phyloP scores from a whole-genome alignment of 2,329 filamentous ascomycete species.

The Cercospora beticola region DNA sequence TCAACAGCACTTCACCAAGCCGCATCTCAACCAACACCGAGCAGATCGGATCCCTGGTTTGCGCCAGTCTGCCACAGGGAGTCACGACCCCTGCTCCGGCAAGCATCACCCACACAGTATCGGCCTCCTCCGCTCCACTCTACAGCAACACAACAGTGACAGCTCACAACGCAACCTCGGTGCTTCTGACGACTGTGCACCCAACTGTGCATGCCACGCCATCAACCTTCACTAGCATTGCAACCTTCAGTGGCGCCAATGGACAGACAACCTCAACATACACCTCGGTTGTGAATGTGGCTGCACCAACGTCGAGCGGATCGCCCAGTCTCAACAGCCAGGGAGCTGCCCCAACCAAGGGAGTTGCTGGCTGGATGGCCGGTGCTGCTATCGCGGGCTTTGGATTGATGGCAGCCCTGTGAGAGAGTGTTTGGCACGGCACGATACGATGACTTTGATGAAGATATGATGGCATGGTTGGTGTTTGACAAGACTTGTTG shows the following conservation, averaged over 20 bases:
- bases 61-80: slow-evolving; percentile 12
- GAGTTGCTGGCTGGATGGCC: slow-evolving; percentile 4
- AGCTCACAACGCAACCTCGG: slow-evolving; percentile 17
- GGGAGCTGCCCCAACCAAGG: slow-evolving; percentile 9
- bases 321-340: slow-evolving; percentile 16
- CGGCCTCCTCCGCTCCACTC: slow-evolving; percentile 6
- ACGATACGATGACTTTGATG: neutral
- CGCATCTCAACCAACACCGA: slow-evolving; percentile 32
- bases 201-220: slow-evolving; percentile 1
- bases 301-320: slow-evolving; percentile 7
- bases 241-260: slow-evolving; percentile 14
- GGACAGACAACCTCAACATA: slow-evolving; percentile 18
- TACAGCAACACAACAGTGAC: slow-evolving; percentile 15
- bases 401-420: slow-evolving; percentile 15
- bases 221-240: slow-evolving; percentile 21
- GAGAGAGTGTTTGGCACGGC: neutral
- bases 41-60: slow-evolving; percentile 29
- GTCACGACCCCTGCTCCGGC: slow-evolving; percentile 6
- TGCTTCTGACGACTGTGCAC: slow-evolving; percentile 18
- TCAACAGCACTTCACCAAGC: slow-evolving; percentile 26
- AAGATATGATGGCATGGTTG: neutral
- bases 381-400: slow-evolving; percentile 11
- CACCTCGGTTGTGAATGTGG: slow-evolving; percentile 14
- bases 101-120: slow-evolving; percentile 14
- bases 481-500: neutral